Percentiles rank a stretch among this genome's conserved stretches.
phyloP scores from a whole-genome alignment of 768 basidiomycete genomes.

The Pholiota conissans region DNA sequence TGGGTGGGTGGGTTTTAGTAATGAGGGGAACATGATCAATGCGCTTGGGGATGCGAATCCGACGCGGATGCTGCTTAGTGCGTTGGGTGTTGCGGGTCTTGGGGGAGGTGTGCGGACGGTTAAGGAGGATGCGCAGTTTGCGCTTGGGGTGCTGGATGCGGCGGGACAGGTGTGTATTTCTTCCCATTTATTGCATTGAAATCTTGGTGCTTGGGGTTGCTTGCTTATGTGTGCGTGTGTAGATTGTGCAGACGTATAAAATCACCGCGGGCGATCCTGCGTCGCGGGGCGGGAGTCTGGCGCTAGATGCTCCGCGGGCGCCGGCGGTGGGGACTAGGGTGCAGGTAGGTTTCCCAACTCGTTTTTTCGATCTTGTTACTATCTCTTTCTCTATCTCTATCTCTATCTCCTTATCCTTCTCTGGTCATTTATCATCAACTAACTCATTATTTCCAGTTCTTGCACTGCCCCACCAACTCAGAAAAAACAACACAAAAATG shows the following conservation, averaged over 20 bases:
- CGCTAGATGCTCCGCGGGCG: slow-evolving; percentile 53
- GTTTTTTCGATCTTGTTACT: background rate
- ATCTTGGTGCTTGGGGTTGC: no score
- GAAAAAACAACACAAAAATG: background rate
- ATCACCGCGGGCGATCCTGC: slow-evolving; percentile 75
- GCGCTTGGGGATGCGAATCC: slow-evolving; percentile 59
- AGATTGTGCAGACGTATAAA: slow-evolving; percentile 50
- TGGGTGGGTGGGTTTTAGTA: no score
- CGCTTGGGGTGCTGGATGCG: slow-evolving; percentile 43
- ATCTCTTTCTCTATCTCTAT: background rate
- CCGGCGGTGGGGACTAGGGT: slow-evolving; percentile 51
- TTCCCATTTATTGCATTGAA: background rate
- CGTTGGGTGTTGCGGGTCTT: slow-evolving; percentile 41
- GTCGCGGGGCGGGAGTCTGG: slow-evolving; percentile 54
- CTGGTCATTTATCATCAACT: no score
- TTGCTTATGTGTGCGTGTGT: no score
- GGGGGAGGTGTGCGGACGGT: slow-evolving; percentile 25
- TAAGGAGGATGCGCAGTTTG: slow-evolving; percentile 59
- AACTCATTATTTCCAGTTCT: slow-evolving; percentile 33
- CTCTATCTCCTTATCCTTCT: no score
- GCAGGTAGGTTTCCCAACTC: slow-evolving; percentile 27
- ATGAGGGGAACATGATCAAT: slow-evolving; percentile 74
- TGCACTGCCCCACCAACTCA: slow-evolving; percentile 31
- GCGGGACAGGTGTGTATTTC: slow-evolving; percentile 27
- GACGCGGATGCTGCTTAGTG: slow-evolving; percentile 54